Evolutionary conservation across 2,329 filamentous ascomycete species (phyloP).

Genomic region (Diaporthe ilicicola): DNA sequence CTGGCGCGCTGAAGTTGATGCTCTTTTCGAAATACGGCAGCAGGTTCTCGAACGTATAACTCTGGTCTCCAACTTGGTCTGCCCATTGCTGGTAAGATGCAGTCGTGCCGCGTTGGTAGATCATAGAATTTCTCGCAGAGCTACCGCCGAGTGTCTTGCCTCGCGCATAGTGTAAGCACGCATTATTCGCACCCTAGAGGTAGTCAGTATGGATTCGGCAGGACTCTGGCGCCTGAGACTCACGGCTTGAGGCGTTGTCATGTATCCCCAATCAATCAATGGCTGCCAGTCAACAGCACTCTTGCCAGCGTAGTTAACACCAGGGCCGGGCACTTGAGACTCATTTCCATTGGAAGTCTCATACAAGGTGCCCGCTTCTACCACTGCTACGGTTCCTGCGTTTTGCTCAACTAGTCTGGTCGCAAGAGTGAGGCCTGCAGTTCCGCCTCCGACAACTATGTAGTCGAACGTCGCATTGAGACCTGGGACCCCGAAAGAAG

Average conservation of each 20-base stretch:
- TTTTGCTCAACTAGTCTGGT: neutral
- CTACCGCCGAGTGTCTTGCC: conserved; percentile 5
- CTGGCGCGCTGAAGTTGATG: conserved; percentile 25
- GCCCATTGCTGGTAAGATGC: conserved; percentile 21
- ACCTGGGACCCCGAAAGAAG: conserved; percentile 27
- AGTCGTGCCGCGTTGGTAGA: conserved; percentile 1
- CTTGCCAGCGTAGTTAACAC: neutral
- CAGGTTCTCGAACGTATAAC: conserved; percentile 14
- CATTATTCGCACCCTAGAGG: neutral
- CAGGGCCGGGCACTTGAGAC: neutral
- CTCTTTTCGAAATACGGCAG: conserved; percentile 19
- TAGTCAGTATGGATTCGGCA: neutral
- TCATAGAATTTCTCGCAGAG: conserved; percentile 11
- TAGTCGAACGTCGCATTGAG: conserved; percentile 31
- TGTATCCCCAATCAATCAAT: conserved; percentile 15
- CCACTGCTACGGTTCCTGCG: neutral
- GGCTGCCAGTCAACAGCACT: neutral
- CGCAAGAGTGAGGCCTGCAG: conserved; percentile 9
- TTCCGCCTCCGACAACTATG: conserved; percentile 8
- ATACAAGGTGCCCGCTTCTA: conserved; percentile 14
- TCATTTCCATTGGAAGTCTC: neutral
- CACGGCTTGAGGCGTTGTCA: conserved; percentile 16
- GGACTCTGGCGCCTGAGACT: neutral
- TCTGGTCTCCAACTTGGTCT: conserved; percentile 16
- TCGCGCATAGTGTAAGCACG: conserved; percentile 13